phyloP scores from a whole-genome alignment of 2,329 filamentous ascomycete genomes.

The Cladophialophora immunda region DNA sequence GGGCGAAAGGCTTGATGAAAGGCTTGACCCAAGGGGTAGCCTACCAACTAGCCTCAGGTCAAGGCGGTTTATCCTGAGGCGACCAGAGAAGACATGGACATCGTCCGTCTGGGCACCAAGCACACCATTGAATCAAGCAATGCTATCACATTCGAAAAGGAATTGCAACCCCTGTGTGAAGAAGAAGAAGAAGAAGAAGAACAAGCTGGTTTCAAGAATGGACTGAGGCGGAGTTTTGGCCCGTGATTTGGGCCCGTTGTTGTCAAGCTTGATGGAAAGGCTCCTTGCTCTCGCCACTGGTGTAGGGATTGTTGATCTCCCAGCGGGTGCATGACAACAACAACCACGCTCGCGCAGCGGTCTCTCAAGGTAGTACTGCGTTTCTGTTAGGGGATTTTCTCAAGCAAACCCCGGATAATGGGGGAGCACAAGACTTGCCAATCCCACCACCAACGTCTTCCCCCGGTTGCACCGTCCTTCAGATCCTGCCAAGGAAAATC shows the following conservation, averaged over 20 bases:
- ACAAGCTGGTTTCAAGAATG: constrained; percentile 43
- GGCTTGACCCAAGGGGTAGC: too few relatives aligned
- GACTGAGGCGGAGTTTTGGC: constrained; percentile 52
- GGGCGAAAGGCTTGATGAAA: too few relatives aligned
- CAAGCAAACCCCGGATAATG: too few relatives aligned
- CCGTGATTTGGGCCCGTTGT: constrained; percentile 53
- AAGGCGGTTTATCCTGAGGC: constrained; percentile 49
- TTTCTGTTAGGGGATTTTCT: too few relatives aligned
- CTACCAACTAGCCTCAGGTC: too few relatives aligned
- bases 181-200: constrained; percentile 65
- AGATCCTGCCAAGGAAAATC: too few relatives aligned
- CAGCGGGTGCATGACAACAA: constrained; percentile 66
- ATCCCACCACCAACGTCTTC: too few relatives aligned
- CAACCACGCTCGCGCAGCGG: constrained; percentile 67
- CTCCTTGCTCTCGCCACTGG: constrained; percentile 62
- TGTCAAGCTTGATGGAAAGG: constrained; percentile 60
- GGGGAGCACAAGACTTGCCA: too few relatives aligned
- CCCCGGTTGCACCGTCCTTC: too few relatives aligned
- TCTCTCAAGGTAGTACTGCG: constrained; percentile 50
- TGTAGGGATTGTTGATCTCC: constrained; percentile 66
- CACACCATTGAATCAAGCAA: constrained; percentile 50
- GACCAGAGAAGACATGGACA: constrained; percentile 52
- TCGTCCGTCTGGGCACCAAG: constrained; percentile 59
- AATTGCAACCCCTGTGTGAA: constrained; percentile 63
- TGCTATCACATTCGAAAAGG: constrained; percentile 54